Base-by-base conservation (phyloP, 192 early-diverging fungal species). In the Gamsiella multidivaricata region DNA sequence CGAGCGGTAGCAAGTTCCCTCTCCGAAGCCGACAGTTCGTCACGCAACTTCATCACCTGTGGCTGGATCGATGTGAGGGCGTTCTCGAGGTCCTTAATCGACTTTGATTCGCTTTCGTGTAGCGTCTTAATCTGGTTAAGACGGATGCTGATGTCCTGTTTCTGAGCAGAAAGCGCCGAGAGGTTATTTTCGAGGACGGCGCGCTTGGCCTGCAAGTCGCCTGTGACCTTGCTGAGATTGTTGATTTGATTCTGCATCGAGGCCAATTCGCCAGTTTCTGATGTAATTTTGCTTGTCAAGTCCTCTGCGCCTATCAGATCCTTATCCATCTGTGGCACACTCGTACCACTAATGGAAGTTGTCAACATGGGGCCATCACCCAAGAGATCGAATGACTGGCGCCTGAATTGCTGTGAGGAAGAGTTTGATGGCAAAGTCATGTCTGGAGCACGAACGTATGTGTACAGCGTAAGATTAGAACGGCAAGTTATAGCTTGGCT, bases 201-300 rank as follows among this genome's bases (percentile, higher is more conserved):
- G 5, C 87, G 84, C 79, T 89, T 85, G 25, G 68, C 66, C 37
- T 86, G 82, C 10, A 93, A 60, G 17, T 89, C 89, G 20, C 82
- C 80, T 11, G 84, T 85, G 6, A 82, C 70, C 18, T 84, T 82
- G 26, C 76, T 79, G 26, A 93, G 60, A 25, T 71, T 68, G n/a
- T 74, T 71, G 50, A 88, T 80, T 60, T 93, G 87, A 22, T 84
- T 67, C 57, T 92, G 81, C 29, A 91, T 74, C n/a, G 82, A 68
- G 29, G 86, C 69, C 11, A 94, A 67, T 56, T 93, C 90, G 28
- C 86, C 81, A n/a, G 86, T 88, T 34, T 88, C 86, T 32, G 79
- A 65, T 10, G 82, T 80, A 25, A 93, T 67, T 33, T 88, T 82
- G 45, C 78, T 72, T 9, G 56, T 64, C 64, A 79, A 59, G 60